Percentiles rank a stretch among this genome's conserved stretches.
These are phyloP conservation scores for Plasmodium billcollinsi DNA, from an alignment of 169 alveolate species.

Conservation along the genomic window DNA sequence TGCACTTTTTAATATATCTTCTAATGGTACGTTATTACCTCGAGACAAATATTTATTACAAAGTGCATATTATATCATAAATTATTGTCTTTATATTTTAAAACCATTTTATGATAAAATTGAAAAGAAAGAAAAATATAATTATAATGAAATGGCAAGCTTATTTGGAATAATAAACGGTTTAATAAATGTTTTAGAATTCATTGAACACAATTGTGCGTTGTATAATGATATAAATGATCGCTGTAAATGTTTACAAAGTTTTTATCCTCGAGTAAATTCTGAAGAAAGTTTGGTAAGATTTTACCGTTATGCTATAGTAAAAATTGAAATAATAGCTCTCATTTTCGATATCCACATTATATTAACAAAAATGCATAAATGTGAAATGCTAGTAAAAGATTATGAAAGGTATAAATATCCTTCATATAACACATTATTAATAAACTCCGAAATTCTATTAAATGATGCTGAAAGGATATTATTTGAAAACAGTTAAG, in stretches of 20 bases:
- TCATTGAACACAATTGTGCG: slow-evolving; percentile 11
- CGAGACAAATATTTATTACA: slow-evolving; percentile 9
- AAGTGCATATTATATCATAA: neutral
- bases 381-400: no score
- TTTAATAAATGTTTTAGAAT: neutral
- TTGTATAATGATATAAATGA: slow-evolving; percentile 1
- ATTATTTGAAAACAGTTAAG: no score
- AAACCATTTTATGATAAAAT: slow-evolving; percentile 32
- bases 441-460: no score
- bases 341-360: neutral
- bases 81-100: slow-evolving; percentile 10
- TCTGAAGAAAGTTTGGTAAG: neutral
- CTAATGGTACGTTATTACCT: neutral
- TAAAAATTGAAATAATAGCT: neutral
- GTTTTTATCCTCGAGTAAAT: slow-evolving; percentile 18
- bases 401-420: no score
- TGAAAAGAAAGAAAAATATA: neutral
- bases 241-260: neutral
- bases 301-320: neutral
- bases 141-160: neutral
- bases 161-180: neutral
- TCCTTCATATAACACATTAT: no score
- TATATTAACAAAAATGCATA: no score
- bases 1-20: neutral
- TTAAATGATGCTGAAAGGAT: no score